A percentile compares a stretch with the other conserved stretches of the same genome.
These are phyloP conservation scores for Emiliania huxleyi DNA, from an alignment of 78 protist species.

Conservation along the genomic window DNA sequence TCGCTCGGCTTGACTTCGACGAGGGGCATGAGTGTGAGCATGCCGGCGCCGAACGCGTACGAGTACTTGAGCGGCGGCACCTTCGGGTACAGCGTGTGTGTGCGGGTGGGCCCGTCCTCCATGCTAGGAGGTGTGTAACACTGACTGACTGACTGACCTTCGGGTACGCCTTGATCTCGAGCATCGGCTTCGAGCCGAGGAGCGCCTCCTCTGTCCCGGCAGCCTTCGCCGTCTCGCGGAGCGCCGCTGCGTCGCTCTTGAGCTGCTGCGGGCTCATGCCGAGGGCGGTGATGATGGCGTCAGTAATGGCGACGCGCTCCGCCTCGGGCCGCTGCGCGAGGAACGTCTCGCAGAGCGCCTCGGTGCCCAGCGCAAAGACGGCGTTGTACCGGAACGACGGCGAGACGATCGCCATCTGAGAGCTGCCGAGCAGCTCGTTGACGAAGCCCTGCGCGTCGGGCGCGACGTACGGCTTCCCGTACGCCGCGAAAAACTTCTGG, in stretches of 20 bases:
- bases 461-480: neutral
- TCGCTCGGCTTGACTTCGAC: neutral
- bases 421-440: neutral
- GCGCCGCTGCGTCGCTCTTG: too few relatives aligned
- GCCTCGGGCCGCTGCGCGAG: neutral
- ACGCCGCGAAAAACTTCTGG: neutral
- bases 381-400: neutral
- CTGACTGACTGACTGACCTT: too few relatives aligned
- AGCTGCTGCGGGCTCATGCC: neutral
- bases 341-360: neutral
- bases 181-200: too few relatives aligned
- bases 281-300: neutral
- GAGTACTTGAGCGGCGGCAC: neutral
- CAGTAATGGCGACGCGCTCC: neutral
- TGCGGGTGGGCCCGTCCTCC: too few relatives aligned
- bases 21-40: neutral
- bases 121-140: too few relatives aligned
- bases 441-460: neutral
- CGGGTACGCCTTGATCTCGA: too few relatives aligned
- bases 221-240: too few relatives aligned
- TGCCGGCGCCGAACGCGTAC: neutral
- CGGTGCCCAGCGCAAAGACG: neutral
- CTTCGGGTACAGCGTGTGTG: too few relatives aligned
- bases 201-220: too few relatives aligned
- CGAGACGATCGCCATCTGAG: neutral